These are phyloP conservation scores for Astrothelium macrocarpum DNA, from an alignment of 495 filamentous ascomycete species.

Conservation along the genomic window DNA sequence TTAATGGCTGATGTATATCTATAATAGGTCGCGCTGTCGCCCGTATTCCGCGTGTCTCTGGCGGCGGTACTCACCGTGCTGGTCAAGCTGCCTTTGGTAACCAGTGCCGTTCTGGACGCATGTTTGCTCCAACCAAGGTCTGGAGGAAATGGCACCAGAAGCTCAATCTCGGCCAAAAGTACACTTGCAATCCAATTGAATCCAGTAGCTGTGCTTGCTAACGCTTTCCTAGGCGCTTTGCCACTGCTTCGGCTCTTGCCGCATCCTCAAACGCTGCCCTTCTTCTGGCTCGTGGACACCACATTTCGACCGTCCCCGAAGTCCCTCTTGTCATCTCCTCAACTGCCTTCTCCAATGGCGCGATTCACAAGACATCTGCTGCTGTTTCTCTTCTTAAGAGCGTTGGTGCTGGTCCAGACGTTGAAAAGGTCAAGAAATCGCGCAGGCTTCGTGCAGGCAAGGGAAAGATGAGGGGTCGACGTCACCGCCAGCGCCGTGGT, in stretches of 20 bases:
- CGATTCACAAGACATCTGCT: conserved; percentile 78
- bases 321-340: conserved; percentile 93
- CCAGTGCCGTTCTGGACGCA: conserved; percentile 98
- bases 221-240: conserved; percentile 65
- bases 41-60: conserved; percentile 99
- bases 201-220: conserved; percentile 13
- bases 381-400: conserved; percentile 80
- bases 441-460: conserved; percentile 94
- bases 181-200: conserved; percentile 28
- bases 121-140: conserved; percentile 99
- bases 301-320: conserved; percentile 82
- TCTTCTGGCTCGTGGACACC: conserved; percentile 93
- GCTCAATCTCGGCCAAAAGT: conserved; percentile 97
- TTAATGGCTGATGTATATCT: conserved; percentile 28
- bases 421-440: conserved; percentile 87
- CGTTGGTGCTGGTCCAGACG: conserved; percentile 78
- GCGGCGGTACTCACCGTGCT: conserved; percentile 99
- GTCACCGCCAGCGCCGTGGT: conserved; percentile 92
- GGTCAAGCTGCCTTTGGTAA: conserved; percentile 99
- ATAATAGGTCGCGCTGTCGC: conserved; percentile 88
- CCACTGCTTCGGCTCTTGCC: conserved; percentile 91
- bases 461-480: conserved; percentile 91
- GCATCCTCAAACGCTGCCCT: conserved; percentile 91
- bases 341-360: conserved; percentile 65
- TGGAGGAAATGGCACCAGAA: conserved; percentile 99